Evolutionary conservation across 2,329 filamentous ascomycete genomes (phyloP), one percentile per base, ranked within the genome.

Genomic region (Magnaporthales sp.): DNA sequence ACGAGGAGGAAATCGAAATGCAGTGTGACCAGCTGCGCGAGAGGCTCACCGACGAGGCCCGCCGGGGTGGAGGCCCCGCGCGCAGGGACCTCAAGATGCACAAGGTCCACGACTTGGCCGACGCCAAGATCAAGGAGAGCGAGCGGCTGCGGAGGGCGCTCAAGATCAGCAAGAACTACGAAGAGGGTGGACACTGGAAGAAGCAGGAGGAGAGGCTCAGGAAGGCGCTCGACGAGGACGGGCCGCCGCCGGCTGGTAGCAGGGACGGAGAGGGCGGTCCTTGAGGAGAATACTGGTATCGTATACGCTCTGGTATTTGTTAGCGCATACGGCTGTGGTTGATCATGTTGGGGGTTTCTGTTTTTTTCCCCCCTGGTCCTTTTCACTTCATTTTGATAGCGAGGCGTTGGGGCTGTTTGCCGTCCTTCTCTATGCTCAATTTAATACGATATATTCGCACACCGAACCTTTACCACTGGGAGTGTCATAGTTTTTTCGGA

Each of bases 71-170:
- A 26, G 27, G 75, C 72, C 77, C 74, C n/a, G 75, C 78, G 67
- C 79, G 75, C 66, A 85, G 81, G 71, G 84, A 86, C 10, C 84
- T 98, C 70, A 99, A 98, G 80, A 84, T 89, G 70, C 93, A 98
- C 78, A 92, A 98, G 79, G 93, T 98, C 24, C 95, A 99, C 80
- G 95, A 98, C 79, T 84, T 97, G 76, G 95, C 95, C 22, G 91
- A 95, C 73, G 95, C 94, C 68, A 99, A 99, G 84, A 94, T 96
- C 71, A 90, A 92, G 76, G 95, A 99, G 83, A 97, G 90, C 77
- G 93, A 98, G 79, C 86, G 91, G 72, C 80, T 99, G 75, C 83
- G 94, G 70, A 91, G 84, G 77, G 95, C 95, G 8, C 82, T 99
- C 71, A 93, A 93, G 64, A 96, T 98, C 73, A 89, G 89, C 74